Percentiles rank a stretch among this genome's conserved stretches.
Conservation (phyloP, 1,139 yeast species). For the Pneumocystis carinii region DNA sequence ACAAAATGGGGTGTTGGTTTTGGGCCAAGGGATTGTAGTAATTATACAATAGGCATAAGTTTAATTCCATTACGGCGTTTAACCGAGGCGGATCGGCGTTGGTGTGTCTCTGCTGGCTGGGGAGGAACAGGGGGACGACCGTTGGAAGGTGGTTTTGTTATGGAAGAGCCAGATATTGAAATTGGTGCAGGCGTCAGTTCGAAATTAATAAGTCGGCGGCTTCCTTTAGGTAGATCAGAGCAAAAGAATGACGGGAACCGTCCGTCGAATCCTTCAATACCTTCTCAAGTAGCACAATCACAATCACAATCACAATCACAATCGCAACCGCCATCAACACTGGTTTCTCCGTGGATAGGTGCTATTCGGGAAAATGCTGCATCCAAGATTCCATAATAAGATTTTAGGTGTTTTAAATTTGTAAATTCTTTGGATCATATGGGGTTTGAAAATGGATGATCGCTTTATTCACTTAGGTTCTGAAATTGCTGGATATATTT, state of each 20-base stretch:
- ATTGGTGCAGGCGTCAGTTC: constrained; percentile 90
- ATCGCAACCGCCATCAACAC: neutral
- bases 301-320: no score
- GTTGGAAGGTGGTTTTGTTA: constrained; percentile 62
- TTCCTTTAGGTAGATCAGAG: neutral
- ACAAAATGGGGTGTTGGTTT: constrained; percentile 98
- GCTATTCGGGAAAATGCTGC: neutral
- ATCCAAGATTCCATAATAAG: neutral
- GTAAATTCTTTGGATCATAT: neutral
- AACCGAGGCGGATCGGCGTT: constrained; percentile 82
- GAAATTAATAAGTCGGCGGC: constrained; percentile 41
- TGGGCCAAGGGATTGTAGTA: constrained; percentile 97
- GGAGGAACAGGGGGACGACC: constrained; percentile 94
- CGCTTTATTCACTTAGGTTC: no score
- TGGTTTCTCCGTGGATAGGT: neutral
- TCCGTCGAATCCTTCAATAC: neutral
- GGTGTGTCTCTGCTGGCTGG: constrained; percentile 88
- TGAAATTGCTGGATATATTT: no score
- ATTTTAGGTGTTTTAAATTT: neutral
- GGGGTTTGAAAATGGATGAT: neutral
- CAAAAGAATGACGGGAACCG: neutral
- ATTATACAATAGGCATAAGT: constrained; percentile 79
- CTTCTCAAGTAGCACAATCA: neutral
- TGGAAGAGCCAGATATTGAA: constrained; percentile 96
- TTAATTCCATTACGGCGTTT: constrained; percentile 72